These are phyloP conservation scores for Plenodomus biglobosus DNA, from an alignment of 2,329 filamentous ascomycete species.

Conservation along the genomic window DNA sequence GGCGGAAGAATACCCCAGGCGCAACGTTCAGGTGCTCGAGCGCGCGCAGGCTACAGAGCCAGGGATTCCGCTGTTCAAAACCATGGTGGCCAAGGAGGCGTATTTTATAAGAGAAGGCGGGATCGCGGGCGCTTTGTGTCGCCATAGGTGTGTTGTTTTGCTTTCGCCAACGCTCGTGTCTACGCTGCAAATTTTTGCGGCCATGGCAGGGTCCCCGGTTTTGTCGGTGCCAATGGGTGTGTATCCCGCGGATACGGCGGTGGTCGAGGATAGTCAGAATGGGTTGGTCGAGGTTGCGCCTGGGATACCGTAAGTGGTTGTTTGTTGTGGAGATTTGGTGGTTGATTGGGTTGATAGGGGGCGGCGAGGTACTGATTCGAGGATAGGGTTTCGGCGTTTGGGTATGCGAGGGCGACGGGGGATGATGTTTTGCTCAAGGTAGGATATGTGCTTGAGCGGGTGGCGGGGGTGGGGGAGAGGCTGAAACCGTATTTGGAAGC, in stretches of 20 bases:
- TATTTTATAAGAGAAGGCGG: conserved; percentile 58
- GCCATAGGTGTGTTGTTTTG: conserved; percentile 59
- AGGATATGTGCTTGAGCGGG: no score
- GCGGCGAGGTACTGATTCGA: background rate
- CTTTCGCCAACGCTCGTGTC: conserved; percentile 58
- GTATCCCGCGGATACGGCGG: conserved; percentile 49
- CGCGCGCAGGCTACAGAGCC: conserved; percentile 43
- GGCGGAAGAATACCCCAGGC: conserved; percentile 58
- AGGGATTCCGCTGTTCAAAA: conserved; percentile 55
- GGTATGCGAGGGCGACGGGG: conserved; percentile 7
- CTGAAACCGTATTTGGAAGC: no score
- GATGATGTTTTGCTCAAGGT: no score
- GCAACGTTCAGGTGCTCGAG: conserved; percentile 50
- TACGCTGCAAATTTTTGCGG: conserved; percentile 40
- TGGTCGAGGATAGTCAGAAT: conserved; percentile 45
- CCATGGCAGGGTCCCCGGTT: conserved; percentile 53
- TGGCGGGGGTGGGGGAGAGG: no score
- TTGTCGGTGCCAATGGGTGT: conserved; percentile 62
- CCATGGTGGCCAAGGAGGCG: conserved; percentile 52
- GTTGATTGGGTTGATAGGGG: background rate
- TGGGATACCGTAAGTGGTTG: conserved; percentile 49
- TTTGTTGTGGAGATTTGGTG: background rate
- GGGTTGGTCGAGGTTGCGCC: conserved; percentile 55
- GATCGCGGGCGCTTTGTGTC: conserved; percentile 57
- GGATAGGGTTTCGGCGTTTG: conserved; percentile 8